Percentiles rank a stretch among this genome's conserved stretches.
These are phyloP conservation scores for Trichomonas vaginalis DNA, from an alignment of 208 protist species.

Conservation along the genomic window DNA sequence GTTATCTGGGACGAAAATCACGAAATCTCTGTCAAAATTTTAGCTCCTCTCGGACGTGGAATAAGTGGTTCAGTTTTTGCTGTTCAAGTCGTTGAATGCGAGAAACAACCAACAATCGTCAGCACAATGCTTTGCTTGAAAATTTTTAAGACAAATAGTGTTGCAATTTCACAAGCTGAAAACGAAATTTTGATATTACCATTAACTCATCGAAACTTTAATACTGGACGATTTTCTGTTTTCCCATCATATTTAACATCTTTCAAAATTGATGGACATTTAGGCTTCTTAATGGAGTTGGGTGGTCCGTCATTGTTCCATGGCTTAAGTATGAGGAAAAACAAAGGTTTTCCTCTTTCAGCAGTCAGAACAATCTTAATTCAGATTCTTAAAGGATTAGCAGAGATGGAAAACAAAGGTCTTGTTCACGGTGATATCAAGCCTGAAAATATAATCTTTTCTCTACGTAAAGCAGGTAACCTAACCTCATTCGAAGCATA, in stretches of 20 bases:
- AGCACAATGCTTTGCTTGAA: not conserved
- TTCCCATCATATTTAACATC: not conserved
- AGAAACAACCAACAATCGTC: not conserved
- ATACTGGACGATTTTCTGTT: not conserved
- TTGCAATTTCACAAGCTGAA: not conserved
- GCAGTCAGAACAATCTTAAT: not conserved
- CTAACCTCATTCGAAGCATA: not conserved
- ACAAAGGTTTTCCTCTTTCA: not conserved
- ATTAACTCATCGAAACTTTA: not conserved
- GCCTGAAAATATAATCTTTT: slow-evolving; percentile 39
- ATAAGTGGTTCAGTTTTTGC: not conserved
- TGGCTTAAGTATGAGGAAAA: not conserved
- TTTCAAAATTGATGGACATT: not conserved
- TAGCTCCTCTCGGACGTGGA: not conserved
- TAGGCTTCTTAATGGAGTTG: not conserved
- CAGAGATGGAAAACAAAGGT: not conserved
- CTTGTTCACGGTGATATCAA: slow-evolving; percentile 9
- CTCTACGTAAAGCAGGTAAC: not conserved
- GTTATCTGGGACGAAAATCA: not conserved
- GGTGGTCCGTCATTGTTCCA: not conserved
- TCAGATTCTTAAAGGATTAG: not conserved
- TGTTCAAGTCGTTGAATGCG: not conserved
- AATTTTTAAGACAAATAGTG: not conserved
- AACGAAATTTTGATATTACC: not conserved
- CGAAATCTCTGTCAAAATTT: not conserved